Evolutionary conservation across 1,139 yeast species (phyloP), one percentile per base, ranked within the genome.

Genomic region (Suhomyces coccinellae): DNA sequence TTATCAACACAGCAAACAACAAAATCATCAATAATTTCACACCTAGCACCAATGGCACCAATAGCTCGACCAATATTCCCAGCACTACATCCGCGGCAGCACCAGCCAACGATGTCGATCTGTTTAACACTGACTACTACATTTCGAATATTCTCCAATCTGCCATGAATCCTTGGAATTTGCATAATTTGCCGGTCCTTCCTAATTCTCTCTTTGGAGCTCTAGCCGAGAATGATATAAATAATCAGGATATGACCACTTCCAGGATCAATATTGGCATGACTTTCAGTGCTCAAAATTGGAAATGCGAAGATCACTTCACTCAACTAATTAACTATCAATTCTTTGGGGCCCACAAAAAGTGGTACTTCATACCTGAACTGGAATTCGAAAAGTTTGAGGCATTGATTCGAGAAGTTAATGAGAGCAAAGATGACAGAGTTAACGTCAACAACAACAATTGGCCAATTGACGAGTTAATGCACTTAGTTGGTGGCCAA

Each of bases 321-420:
- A 69, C 90, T 0, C 86, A 85, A 48, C 67, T 79, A 9, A 71
- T 81, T 24, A 85, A 84, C 58, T 87, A 79, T 55, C 87, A 82
- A 50, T 87, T 85, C 53, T 63, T 78, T 44, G 96, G 96, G 8
- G 84, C 83, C 4, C 66, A 77, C 22, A 84, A 82, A 57, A 67
- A 84, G n/a, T 87, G 96, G 95, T 87, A 85, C 55, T 81, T 89
- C 36, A 77, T 90, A 15, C 85, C 93, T 0, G 89, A 87, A n/a
- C 70, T 71, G 51, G 82, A 82, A 45, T 80, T 83, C 41, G 79
- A 69, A 8, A 77, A 76, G 49, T 87, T 84, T 58, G 95, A 89
- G 57, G 52, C 55, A 0, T 64, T 83, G 20, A 20, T 69, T 1
- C 38, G 36, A 29, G 63, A 64, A 30, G 48, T 61, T 1, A 58